Evolutionary conservation across 23 red algal genomes (phyloP), one percentile per base, ranked within the genome.

Genomic region (Gracilaria domingensis): DNA sequence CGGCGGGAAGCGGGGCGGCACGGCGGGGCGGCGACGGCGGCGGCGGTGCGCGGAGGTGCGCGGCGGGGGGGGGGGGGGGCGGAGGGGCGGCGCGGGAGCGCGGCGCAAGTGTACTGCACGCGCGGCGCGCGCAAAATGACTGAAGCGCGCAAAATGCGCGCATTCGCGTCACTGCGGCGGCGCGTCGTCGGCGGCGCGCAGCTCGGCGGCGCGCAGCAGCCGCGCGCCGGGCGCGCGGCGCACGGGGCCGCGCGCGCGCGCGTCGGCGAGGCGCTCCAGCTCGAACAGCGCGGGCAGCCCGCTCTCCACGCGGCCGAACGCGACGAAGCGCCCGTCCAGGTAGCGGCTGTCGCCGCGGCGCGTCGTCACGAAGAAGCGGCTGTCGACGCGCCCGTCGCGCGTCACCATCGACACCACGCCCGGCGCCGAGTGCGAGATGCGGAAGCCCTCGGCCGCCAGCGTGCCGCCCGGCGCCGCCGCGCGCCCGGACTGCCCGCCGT

Each of bases 281-380:
- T 82, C n/a, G 16, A 75, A 49, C 45, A 95, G 29, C 26, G 92
- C 80, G 29, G 81, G 66, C 85, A 99, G 92, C 14, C 94, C 94
- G 21, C 84, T 58, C 38, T 80, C 24, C 4, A 99, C 97, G 61
- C 88, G 84, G 28, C 94, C 97, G 76, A 99, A 96, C 30, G 87
- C 93, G 51, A 79, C 67, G 74, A 95, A 96, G 79, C 75, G 66
- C 37, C 97, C 94, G 66, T 99, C 97, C 50, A 99, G 45, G 65
- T 96, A 96, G 58, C 87, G 59, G 55, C 84, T 90, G 26, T 92
- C 94, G n/a, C 81, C 86, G n/a, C 23, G 44, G 17, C 80, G 66
- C 23, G 75, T 91, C 5, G 69, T 67, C 36, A 96, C 75, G 32
- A 96, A 92, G 53, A 91, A 96, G 34, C 94, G 77, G 7, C 87